Evolutionary conservation across 2,329 filamentous ascomycete species (phyloP).

Genomic region (Fusarium tuaranense): DNA sequence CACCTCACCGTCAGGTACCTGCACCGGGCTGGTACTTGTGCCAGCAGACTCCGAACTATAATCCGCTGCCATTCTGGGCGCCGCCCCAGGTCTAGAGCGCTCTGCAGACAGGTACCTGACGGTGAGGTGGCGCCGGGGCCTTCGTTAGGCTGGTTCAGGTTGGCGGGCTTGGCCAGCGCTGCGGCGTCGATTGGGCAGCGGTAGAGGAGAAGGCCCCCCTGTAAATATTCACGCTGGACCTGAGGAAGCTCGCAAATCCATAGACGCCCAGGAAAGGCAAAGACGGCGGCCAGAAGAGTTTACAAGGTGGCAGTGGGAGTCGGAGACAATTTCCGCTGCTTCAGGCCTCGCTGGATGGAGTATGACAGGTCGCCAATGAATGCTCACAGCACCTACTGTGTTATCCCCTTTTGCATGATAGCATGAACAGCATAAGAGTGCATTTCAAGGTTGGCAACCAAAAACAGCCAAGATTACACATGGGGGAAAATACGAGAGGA

Average conservation of each 20-base stretch:
- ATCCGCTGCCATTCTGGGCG: not conserved
- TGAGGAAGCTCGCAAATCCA: constrained; percentile 20
- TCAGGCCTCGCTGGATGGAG: not conserved
- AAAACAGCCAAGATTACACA: constrained; percentile 8
- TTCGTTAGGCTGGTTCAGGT: constrained; percentile 45
- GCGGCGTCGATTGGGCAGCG: constrained; percentile 31
- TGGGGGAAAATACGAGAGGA: constrained; percentile 16
- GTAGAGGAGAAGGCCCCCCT: constrained; percentile 28
- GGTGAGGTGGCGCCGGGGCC: constrained; percentile 33
- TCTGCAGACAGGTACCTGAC: constrained; percentile 33
- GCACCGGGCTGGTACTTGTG: constrained; percentile 28
- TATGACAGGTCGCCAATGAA: constrained; percentile 9
- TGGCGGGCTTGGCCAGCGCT: constrained; percentile 39
- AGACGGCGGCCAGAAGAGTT: not conserved
- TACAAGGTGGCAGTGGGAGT: constrained; percentile 2
- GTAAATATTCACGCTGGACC: constrained; percentile 34
- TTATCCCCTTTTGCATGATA: not conserved
- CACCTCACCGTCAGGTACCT: no score
- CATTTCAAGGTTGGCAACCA: not conserved
- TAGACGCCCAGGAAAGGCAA: constrained; percentile 19
- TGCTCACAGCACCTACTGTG: not conserved
- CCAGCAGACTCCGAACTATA: not conserved
- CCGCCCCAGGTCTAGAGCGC: constrained; percentile 14
- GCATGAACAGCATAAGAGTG: not conserved
- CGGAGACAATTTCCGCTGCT: constrained; percentile 1